Evolutionary conservation across 2,329 filamentous ascomycete genomes (phyloP), one percentile per base, ranked within the genome.

Genomic region (Macrophomina pseudophaseolina): DNA sequence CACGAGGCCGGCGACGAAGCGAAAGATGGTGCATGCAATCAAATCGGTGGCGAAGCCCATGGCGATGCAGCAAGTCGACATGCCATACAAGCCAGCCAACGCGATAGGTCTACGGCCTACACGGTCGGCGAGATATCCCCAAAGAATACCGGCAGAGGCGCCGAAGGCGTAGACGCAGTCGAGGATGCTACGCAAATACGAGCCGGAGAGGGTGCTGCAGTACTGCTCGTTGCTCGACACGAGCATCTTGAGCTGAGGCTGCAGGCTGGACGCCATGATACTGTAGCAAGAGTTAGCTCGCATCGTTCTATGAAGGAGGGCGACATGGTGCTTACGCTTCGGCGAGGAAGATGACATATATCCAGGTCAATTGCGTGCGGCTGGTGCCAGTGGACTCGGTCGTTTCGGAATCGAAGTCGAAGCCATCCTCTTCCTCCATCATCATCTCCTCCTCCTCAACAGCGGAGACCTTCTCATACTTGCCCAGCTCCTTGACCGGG

Each of bases 111-210:
- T 76, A 7, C 81, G 75, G 35, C 81, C 81, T 68, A 79, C 71
- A 40, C 77, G 76, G 69, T 83, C 81, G 5, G 80, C 73, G 23
- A 81, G 73, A 64, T 78, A 79, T 30, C 81, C 81, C 80, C 81
- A 83, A 60, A 81, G 75, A 14, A 82, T 73, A 46, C 81, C 81
- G 49, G 74, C 77, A 38, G 80, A 78, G 49, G 79, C 79, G 30
- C 82, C 82, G 65, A 83, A 80, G 23, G 80, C 81, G 70, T 83
- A 84, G 28, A 81, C 80, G 72, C 81, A 82, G 65, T 83, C 80
- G 52, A 83, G 75, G n/a, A 83, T 78, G 64, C 80, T 81, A 63
- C 79, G 78, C 54, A 83, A 74, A 65, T 83, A 83, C 2, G 80
- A 81, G 2, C 79, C 78, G 32, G 81, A 80, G 46, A 82, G 76